A percentile compares a stretch with the other conserved stretches of the same genome.
phyloP scores from a whole-genome alignment of 352 stramenopile genomes.

The Pythium angustatum region DNA sequence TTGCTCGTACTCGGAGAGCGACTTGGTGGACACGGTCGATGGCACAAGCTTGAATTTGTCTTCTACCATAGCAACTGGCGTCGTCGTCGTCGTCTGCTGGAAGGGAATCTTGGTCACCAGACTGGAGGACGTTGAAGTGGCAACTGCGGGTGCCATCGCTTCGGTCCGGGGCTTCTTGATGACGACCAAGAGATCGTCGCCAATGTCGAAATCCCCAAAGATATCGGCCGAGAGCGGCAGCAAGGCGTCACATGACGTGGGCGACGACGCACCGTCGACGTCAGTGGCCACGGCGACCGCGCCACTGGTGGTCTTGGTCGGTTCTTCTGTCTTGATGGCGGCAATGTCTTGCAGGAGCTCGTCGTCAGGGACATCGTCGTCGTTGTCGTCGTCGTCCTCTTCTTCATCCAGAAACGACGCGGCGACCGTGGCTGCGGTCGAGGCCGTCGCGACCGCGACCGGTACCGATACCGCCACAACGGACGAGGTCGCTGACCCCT shows the following conservation, averaged over 20 bases:
- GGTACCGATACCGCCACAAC: too few species aligned
- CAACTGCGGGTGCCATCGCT: too few species aligned
- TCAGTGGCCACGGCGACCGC: not conserved
- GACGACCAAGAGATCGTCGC: slow-evolving; percentile 24
- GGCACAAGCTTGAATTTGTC: too few species aligned
- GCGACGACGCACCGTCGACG: slow-evolving; percentile 16
- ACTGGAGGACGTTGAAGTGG: not conserved
- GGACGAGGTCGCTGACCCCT: not conserved
- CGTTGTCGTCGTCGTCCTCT: not conserved
- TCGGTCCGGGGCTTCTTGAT: slow-evolving; percentile 23
- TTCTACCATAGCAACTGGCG: too few species aligned
- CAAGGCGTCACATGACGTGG: slow-evolving; percentile 23
- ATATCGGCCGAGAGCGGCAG: slow-evolving; percentile 22
- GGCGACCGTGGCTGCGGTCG: too few species aligned
- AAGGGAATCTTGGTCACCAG: too few species aligned
- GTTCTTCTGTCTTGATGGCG: not conserved
- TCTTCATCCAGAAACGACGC: not conserved
- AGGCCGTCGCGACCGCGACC: too few species aligned
- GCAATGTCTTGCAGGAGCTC: not conserved
- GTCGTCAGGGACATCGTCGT: not conserved
- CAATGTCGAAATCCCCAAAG: slow-evolving; percentile 24
- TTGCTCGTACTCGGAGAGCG: slow-evolving; percentile 57
- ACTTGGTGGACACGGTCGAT: slow-evolving; percentile 23
- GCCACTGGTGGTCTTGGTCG: not conserved
- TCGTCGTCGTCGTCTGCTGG: too few species aligned